Conservation (phyloP, 2,329 filamentous ascomycete species). For the Colletotrichum theobromicola region DNA sequence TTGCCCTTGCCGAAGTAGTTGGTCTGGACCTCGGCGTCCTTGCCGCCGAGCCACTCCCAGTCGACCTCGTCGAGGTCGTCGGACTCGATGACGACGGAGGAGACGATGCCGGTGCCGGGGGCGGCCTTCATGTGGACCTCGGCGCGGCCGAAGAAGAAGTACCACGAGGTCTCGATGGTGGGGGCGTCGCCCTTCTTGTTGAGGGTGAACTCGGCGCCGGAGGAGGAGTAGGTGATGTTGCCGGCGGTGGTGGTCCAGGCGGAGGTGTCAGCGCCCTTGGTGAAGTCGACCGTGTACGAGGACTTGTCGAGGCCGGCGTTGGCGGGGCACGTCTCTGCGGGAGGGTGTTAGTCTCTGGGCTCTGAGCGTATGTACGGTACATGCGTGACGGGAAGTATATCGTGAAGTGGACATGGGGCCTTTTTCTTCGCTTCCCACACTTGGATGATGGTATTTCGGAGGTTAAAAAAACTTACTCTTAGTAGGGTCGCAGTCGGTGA, state of each 20-base stretch:
- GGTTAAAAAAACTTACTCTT: slow-evolving; percentile 13
- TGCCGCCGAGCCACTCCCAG: slow-evolving; percentile 81
- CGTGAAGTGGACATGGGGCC: not conserved
- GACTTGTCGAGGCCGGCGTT: slow-evolving; percentile 67
- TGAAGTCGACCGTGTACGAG: slow-evolving; percentile 66
- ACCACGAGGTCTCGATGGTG: slow-evolving; percentile 73
- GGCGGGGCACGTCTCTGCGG: slow-evolving; percentile 56
- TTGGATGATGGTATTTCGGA: not conserved
- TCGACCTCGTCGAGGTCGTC: slow-evolving; percentile 84
- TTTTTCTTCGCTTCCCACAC: not conserved
- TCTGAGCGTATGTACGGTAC: not conserved
- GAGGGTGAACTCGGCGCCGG: slow-evolving; percentile 56
- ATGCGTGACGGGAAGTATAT: not conserved
- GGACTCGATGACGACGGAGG: slow-evolving; percentile 76
- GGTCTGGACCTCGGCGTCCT: slow-evolving; percentile 72
- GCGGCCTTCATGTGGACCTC: slow-evolving; percentile 60
- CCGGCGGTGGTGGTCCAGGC: slow-evolving; percentile 28
- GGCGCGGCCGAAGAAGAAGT: slow-evolving; percentile 84
- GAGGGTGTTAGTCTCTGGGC: not conserved
- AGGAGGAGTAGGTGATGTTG: slow-evolving; percentile 28
- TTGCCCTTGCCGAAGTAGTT: slow-evolving; percentile 84
- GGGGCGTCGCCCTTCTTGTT: slow-evolving; percentile 59
- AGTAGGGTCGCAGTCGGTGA: slow-evolving; percentile 18
- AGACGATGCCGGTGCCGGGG: slow-evolving; percentile 68
- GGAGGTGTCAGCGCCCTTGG: slow-evolving; percentile 58